A percentile compares a stretch with the other conserved stretches of the same genome.
phyloP scores from a whole-genome alignment of 2,329 filamentous ascomycete species.

The Botrytis sinoallii region DNA sequence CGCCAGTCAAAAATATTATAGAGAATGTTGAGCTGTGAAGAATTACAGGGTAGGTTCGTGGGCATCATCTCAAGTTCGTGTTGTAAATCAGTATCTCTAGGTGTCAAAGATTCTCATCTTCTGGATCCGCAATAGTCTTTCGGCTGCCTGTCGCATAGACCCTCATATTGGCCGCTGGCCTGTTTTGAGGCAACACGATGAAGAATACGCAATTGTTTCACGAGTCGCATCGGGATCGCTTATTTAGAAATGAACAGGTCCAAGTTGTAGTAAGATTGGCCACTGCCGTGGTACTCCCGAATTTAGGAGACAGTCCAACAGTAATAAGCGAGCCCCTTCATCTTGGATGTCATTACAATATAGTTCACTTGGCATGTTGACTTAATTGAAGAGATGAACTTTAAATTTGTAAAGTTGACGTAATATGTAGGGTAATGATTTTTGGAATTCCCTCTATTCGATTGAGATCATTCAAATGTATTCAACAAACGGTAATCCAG shows the following conservation, averaged over 20 bases:
- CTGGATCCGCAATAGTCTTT: background rate
- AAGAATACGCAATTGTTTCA: no score
- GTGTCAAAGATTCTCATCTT: background rate
- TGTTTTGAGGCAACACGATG: background rate
- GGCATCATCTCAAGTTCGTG: background rate
- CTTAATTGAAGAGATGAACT: background rate
- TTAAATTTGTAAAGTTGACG: background rate
- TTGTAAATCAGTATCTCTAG: background rate
- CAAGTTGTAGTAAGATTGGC: background rate
- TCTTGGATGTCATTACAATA: background rate
- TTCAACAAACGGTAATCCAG: conserved; percentile 36
- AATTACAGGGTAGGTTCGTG: background rate
- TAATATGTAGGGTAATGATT: background rate
- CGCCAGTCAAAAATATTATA: background rate
- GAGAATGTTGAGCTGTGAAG: background rate
- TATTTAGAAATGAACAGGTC: background rate
- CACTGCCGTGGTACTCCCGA: background rate
- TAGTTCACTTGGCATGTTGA: background rate
- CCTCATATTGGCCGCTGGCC: background rate
- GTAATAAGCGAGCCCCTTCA: conserved; percentile 10
- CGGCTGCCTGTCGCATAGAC: background rate
- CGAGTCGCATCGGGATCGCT: no score
- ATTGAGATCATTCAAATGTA: conserved; percentile 25
- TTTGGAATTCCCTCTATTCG: no score
- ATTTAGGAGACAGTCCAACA: background rate